phyloP scores from a whole-genome alignment of 129 eudicot species.

The Arctium minus region DNA sequence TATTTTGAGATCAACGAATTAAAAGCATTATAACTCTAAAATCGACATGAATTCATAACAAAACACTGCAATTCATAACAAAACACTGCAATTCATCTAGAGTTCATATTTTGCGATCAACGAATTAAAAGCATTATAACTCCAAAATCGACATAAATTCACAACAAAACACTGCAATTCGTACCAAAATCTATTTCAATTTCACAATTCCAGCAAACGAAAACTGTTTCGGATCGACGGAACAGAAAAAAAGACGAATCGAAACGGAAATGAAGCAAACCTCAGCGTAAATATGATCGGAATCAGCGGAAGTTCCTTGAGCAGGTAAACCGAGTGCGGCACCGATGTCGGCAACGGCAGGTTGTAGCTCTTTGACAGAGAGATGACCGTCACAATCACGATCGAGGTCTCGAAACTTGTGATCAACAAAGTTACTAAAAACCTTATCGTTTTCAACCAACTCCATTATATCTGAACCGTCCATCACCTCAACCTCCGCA shows the following conservation, averaged over 20 bases:
- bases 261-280: slow-evolving; percentile 16
- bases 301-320: slow-evolving; percentile 67
- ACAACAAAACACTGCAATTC: neutral
- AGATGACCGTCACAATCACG: slow-evolving; percentile 75
- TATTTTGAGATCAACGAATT: no score
- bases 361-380: slow-evolving; percentile 77
- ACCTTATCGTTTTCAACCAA: slow-evolving; percentile 83
- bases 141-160: neutral
- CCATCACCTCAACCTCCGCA: slow-evolving; percentile 56
- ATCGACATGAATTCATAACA: neutral
- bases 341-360: slow-evolving; percentile 89
- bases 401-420: slow-evolving; percentile 83
- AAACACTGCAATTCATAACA: neutral
- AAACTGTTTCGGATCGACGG: neutral
- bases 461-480: slow-evolving; percentile 97
- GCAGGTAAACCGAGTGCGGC: slow-evolving; percentile 86
- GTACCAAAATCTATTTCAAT: slow-evolving; percentile 4
- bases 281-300: slow-evolving; percentile 91
- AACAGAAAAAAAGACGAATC: neutral
- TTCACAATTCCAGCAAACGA: neutral
- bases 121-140: neutral
- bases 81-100: neutral
- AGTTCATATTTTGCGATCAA: no score
- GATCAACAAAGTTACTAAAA: slow-evolving; percentile 67
- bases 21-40: neutral